Base-by-base conservation (phyloP, 306 rosid species). In the Prunus mongolica region DNA sequence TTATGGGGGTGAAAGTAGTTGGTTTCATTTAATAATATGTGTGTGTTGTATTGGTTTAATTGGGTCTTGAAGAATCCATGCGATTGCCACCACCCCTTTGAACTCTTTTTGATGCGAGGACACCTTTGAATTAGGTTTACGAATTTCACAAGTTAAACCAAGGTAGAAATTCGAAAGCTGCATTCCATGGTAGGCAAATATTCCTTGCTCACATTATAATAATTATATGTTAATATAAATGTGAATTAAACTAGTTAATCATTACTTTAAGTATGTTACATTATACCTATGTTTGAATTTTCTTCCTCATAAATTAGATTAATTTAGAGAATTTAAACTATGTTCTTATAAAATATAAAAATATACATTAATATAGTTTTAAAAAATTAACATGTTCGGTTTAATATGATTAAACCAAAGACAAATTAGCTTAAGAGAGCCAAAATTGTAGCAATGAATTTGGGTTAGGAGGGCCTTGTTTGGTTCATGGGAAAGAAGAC, bases 251-350 rank as follows among this genome's bases (percentile, higher is more conserved):
- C 9, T 38, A 38, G 44, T 34, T 34, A 34, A 1, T 34, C 41
- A 34, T 0, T 1, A 34, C 0, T 34, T 34, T 34, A 34, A 34
- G 8, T 34, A 0, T 0, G 8, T 34, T 2, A 34, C 1, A 38
- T 38, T 38, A 38, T 0, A 38, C 44, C 0, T 1, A 38, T 0
- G 2, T 38, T 38, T 4, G 44, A 34, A 1, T 38, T 38, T 38
- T 38, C 1, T 8, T 38, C 9, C 0, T 38, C 1, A 0, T 7
- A 1, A 38, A 6, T 38, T 38, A 38, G 0, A 38, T 38, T 38
- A 38, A 38, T 7, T 38, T 38, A 1, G 0, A 38, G 2, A 38
- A 6, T 38, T 38, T 7, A 38, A 1, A 38, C 44, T 34, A 6
- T 6, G 6, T 34, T 34, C 0, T 6, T 34, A 6, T 34, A 6